Evolutionary conservation across 139 green algal species (phyloP), one percentile per base, ranked within the genome.

Genomic region (Tetradesmus lagerheimii): DNA sequence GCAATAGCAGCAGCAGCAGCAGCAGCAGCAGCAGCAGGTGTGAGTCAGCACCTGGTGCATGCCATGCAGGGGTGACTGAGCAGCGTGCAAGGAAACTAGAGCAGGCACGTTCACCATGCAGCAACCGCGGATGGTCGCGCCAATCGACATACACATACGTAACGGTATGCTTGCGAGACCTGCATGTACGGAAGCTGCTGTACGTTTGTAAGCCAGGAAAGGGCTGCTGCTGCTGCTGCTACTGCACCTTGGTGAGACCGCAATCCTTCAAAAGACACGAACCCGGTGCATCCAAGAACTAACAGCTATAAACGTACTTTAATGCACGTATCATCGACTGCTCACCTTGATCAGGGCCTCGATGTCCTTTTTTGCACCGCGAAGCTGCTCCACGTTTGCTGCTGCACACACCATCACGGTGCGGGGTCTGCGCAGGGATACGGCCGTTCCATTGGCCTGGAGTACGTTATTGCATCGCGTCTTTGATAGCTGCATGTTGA

Each of bases 281-380:
- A 20, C 50, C 50, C 50, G 50, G 50, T 5, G 3, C 50, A 64
- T 64, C 25, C 45, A 57, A 57, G 14, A 57, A 12, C 45, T 12
- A 1, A 57, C 11, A 57, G 11, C 11, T 12, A 57, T 57, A n/a
- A n/a, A n/a, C n/a, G n/a, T n/a, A n/a, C n/a, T n/a, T n/a, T n/a
- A n/a, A n/a, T n/a, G n/a, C n/a, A n/a, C n/a, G n/a, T n/a, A n/a
- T n/a, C n/a, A n/a, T n/a, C n/a, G 29, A 0, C 71, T 41, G 27
- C 31, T 79, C 11, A 37, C 31, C 71, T 53, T 45, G 53, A 90
- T 93, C 43, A 93, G 34, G 29, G 80, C 78, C 67, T 79, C 80
- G 34, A 93, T 53, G 35, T 87, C 89, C 9, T 37, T 18, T 35
- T 87, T 89, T 29, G 89, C 83, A 45, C 18, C 83, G 15, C 31